Conservation (phyloP, 345 rosid species). For the Geranium brycei region DNA sequence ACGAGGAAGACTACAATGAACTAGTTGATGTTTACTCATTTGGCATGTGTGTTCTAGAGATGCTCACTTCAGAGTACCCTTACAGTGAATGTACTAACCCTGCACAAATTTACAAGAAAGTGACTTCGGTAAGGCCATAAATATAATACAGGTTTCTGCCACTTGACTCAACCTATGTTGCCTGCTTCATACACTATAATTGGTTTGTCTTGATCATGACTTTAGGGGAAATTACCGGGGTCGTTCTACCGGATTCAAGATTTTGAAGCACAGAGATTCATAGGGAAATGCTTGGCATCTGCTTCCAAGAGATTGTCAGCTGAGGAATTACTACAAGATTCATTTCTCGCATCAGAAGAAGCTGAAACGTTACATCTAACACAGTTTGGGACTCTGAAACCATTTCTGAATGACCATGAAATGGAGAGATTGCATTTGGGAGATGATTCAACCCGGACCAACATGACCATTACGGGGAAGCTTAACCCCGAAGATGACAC, state of each 20-base stretch:
- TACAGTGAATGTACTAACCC: slow-evolving; percentile 62
- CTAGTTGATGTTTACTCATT: slow-evolving; percentile 77
- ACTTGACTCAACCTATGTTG: too few species aligned
- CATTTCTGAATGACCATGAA: background rate
- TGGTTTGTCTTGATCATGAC: background rate
- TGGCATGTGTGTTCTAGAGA: slow-evolving; percentile 75
- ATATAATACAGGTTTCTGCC: background rate
- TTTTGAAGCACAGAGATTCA: slow-evolving; percentile 39
- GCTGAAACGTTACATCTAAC: background rate
- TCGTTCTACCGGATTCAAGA: slow-evolving; percentile 50
- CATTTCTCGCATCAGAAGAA: slow-evolving; percentile 15
- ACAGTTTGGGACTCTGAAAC: background rate
- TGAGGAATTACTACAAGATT: background rate
- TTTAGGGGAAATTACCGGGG: slow-evolving; percentile 62
- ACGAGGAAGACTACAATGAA: slow-evolving; percentile 71
- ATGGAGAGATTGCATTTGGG: background rate
- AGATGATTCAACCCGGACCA: slow-evolving; percentile 29
- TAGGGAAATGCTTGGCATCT: background rate
- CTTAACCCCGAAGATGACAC: slow-evolving; percentile 59
- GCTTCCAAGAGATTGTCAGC: background rate
- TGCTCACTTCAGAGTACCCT: slow-evolving; percentile 72
- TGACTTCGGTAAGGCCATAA: slow-evolving; percentile 31
- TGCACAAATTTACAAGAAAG: slow-evolving; percentile 76
- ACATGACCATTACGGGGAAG: slow-evolving; percentile 61
- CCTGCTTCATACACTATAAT: background rate